These are phyloP conservation scores for Suillus hirtellus DNA, from an alignment of 768 basidiomycete species.

Conservation along the genomic window DNA sequence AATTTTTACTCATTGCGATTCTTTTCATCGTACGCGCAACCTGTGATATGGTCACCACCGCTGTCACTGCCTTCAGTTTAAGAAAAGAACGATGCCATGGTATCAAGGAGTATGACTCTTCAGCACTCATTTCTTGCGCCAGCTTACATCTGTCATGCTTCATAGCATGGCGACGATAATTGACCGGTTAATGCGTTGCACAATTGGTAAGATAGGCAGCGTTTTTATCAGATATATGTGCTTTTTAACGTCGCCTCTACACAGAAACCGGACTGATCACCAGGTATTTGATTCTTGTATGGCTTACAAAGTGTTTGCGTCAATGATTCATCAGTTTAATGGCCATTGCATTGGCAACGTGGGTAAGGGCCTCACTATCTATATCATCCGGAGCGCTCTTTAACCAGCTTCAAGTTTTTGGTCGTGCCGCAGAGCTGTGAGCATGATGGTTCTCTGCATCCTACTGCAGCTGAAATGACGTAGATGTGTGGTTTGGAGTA, in stretches of 20 bases:
- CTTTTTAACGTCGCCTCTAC: not conserved
- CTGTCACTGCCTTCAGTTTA: not conserved
- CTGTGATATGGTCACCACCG: conserved; percentile 8
- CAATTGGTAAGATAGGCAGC: not conserved
- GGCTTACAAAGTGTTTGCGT: not conserved
- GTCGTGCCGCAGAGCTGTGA: not conserved
- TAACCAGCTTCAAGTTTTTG: not conserved
- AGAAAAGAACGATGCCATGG: not conserved
- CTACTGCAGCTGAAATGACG: not conserved
- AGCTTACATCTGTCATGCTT: not conserved
- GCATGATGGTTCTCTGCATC: not conserved
- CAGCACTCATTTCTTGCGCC: not conserved
- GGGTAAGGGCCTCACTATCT: not conserved
- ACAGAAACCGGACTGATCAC: not conserved
- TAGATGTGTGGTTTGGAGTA: not conserved
- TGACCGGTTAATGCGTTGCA: not conserved
- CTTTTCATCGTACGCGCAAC: not conserved
- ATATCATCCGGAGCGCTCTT: not conserved
- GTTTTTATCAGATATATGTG: not conserved
- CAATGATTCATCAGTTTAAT: not conserved
- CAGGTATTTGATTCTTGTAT: not conserved
- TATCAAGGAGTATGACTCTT: not conserved
- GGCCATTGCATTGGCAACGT: not conserved
- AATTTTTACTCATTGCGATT: not conserved
- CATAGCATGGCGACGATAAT: not conserved